Conservation (phyloP, 2,329 filamentous ascomycete species). For the Epichloe festucae region DNA sequence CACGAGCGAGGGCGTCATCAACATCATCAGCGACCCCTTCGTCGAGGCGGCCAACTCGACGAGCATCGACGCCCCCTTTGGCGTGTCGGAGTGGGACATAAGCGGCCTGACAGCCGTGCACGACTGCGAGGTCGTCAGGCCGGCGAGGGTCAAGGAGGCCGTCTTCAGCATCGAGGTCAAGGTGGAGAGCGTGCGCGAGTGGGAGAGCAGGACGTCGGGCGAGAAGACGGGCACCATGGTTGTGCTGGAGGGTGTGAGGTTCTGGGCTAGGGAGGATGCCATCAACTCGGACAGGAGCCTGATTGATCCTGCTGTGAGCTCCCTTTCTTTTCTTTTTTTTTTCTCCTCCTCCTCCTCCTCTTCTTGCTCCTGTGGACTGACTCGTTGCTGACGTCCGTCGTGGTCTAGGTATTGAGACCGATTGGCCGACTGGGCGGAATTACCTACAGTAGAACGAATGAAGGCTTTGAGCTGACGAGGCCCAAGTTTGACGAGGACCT, state of each 20-base stretch:
- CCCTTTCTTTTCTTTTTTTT: neutral
- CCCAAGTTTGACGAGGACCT: slow-evolving; percentile 42
- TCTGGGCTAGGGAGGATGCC: slow-evolving; percentile 89
- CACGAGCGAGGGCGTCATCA: slow-evolving; percentile 68
- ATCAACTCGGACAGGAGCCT: slow-evolving; percentile 63
- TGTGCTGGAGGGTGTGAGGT: slow-evolving; percentile 70
- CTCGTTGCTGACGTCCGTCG: neutral
- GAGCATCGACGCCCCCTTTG: slow-evolving; percentile 64
- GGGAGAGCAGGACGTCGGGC: slow-evolving; percentile 60
- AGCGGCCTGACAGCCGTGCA: slow-evolving; percentile 54
- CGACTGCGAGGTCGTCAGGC: slow-evolving; percentile 49
- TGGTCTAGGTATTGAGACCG: slow-evolving; percentile 51
- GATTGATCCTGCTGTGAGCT: slow-evolving; percentile 56
- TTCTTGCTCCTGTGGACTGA: neutral
- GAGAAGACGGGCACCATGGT: slow-evolving; percentile 63
- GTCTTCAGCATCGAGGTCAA: slow-evolving; percentile 74
- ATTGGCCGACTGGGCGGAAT: slow-evolving; percentile 75
- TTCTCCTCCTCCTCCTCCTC: neutral
- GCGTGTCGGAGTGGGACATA: slow-evolving; percentile 66
- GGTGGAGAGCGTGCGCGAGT: slow-evolving; percentile 62
- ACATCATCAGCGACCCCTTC: slow-evolving; percentile 75
- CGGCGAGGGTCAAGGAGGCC: slow-evolving; percentile 67
- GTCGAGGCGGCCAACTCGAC: slow-evolving; percentile 81
- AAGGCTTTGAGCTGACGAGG: slow-evolving; percentile 59
- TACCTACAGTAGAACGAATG: slow-evolving; percentile 59